phyloP scores from a whole-genome alignment of 805 yeast genomes.

The Ogataea chonburiensis region DNA sequence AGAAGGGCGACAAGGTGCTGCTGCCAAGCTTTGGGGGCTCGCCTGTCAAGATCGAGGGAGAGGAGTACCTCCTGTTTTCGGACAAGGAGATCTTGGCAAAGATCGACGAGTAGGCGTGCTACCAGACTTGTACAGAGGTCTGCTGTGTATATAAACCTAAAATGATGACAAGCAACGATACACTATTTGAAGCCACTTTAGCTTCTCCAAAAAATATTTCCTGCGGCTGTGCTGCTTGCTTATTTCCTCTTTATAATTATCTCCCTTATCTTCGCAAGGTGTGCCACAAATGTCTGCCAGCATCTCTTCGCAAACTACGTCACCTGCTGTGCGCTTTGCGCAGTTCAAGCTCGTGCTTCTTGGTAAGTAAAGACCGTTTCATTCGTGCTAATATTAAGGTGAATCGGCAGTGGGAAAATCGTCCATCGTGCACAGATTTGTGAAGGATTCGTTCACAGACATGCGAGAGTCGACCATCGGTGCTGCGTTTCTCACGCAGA shows the following conservation, averaged over 20 bases:
- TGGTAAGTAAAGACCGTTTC: conserved; percentile 28
- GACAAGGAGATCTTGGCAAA: conserved; percentile 95
- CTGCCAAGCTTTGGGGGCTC: conserved; percentile 95
- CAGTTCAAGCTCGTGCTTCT: conserved; percentile 60
- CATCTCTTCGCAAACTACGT: conserved; percentile 7
- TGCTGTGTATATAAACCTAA: too few species aligned
- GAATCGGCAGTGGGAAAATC: conserved; percentile 72
- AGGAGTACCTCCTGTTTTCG: conserved; percentile 62
- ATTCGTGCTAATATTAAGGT: conserved; percentile 34
- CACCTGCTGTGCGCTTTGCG: conserved; percentile 36
- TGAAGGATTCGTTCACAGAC: conserved; percentile 70
- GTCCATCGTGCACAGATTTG: conserved; percentile 66
- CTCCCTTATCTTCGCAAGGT: conserved; percentile 10
- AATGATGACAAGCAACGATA: too few species aligned
- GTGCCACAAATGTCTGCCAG: conserved; percentile 21
- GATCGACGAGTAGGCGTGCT: conserved; percentile 69
- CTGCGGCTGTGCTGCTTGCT: conserved; percentile 3
- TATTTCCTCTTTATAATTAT: conserved; percentile 4
- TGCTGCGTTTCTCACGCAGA: conserved; percentile 77
- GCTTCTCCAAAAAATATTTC: too few species aligned
- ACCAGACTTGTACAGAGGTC: too few species aligned
- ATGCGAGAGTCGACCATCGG: conserved; percentile 80
- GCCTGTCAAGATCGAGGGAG: conserved; percentile 75
- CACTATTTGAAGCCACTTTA: too few species aligned
- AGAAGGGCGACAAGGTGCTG: conserved; percentile 89